These are phyloP conservation scores for Plasmopara halstedii DNA, from an alignment of 352 stramenopile genomes.

Conservation along the genomic window DNA sequence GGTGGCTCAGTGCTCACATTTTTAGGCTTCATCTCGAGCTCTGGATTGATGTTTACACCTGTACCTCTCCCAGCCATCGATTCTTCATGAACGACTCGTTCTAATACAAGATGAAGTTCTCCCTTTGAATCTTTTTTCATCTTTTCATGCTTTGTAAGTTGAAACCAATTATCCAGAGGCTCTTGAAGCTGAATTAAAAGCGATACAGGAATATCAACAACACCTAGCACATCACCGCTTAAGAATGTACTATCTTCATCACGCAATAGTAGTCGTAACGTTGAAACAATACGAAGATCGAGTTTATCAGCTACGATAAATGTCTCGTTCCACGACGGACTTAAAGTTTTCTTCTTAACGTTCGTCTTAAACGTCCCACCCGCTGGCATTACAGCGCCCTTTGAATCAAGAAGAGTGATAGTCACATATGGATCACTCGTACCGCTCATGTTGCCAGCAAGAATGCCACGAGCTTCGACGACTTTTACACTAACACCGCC, in stretches of 20 bases:
- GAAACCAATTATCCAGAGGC: conserved; percentile 66
- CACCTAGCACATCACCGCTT: conserved; percentile 53
- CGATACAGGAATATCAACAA: conserved; percentile 57
- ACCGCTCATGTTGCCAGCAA: conserved; percentile 57
- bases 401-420: conserved; percentile 66
- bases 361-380: conserved; percentile 59
- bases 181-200: conserved; percentile 31
- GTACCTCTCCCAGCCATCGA: conserved; percentile 11
- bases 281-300: conserved; percentile 58
- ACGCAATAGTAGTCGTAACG: conserved; percentile 39
- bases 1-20: conserved; percentile 25
- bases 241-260: conserved; percentile 57
- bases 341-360: conserved; percentile 58
- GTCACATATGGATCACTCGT: conserved; percentile 68
- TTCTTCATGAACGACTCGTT: conserved; percentile 11
- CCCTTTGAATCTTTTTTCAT: conserved; percentile 70
- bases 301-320: conserved; percentile 57
- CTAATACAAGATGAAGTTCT: conserved; percentile 50
- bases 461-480: conserved; percentile 50
- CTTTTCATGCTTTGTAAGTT: conserved; percentile 47
- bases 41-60: conserved; percentile 16
- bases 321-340: conserved; percentile 49
- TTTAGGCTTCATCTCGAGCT: conserved; percentile 15
- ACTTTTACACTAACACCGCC: conserved; percentile 37
- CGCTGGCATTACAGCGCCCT: conserved; percentile 26